A percentile compares a stretch with the other conserved stretches of the same genome.
Evolutionary conservation across 169 alveolate genomes (phyloP).

Genomic region (Cryptosporidium sp.): DNA sequence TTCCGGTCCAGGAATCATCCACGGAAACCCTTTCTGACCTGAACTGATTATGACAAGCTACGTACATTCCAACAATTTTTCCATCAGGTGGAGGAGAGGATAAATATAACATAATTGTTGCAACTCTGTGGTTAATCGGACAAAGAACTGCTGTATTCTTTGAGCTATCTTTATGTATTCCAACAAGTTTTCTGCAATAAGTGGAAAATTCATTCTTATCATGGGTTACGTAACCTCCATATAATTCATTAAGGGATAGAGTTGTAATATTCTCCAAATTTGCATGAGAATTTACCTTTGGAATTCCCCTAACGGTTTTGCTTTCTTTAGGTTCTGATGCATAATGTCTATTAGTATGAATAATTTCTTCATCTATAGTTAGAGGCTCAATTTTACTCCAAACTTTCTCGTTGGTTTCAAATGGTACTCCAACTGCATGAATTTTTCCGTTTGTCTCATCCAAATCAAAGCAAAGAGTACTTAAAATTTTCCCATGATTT

Average conservation of each 20-base stretch:
- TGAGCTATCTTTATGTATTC: conserved; percentile 20
- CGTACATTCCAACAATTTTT: conserved; percentile 14
- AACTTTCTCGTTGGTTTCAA: background rate
- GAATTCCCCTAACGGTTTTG: conserved; percentile 56
- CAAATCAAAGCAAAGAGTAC: conserved; percentile 38
- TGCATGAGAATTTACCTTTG: conserved; percentile 26
- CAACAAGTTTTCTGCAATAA: conserved; percentile 48
- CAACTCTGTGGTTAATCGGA: conserved; percentile 39
- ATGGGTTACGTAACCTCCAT: conserved; percentile 34
- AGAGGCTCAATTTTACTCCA: conserved; percentile 6
- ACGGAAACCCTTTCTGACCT: conserved; percentile 9
- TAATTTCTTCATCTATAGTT: conserved; percentile 2
- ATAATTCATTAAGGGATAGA: conserved; percentile 35
- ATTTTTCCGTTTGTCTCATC: conserved; percentile 19
- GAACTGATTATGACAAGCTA: conserved; percentile 45
- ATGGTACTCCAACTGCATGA: conserved; percentile 37
- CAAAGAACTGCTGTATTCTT: conserved; percentile 40
- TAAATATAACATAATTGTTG: conserved; percentile 33
- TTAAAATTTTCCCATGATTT: conserved; percentile 13
- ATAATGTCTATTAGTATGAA: conserved; percentile 8
- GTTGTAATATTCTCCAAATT: conserved; percentile 3
- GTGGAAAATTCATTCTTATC: conserved; percentile 42
- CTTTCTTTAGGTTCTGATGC: conserved; percentile 65
- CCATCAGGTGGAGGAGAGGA: conserved; percentile 20
- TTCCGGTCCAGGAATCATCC: conserved; percentile 67